Evolutionary conservation across 2,329 filamentous ascomycete genomes (phyloP).

Genomic region (Fusarium sp.): DNA sequence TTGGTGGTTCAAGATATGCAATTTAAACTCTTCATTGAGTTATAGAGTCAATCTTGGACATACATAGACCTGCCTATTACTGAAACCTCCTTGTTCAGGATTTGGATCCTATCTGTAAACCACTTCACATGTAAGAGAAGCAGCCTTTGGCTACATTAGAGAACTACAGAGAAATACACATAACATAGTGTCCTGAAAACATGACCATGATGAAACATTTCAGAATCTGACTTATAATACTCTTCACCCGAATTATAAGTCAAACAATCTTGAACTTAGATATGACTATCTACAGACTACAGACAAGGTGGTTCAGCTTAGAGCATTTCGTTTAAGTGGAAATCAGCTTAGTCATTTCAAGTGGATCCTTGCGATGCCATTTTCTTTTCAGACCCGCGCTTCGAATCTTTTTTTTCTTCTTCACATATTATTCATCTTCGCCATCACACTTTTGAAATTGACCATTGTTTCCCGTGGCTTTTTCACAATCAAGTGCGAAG

Average conservation of each 20-base stretch:
- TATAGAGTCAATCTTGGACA: too few species aligned
- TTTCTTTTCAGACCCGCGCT: constrained; percentile 16
- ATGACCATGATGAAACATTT: background rate
- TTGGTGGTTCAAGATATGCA: too few species aligned
- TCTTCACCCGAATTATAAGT: background rate
- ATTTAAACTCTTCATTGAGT: too few species aligned
- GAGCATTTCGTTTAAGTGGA: background rate
- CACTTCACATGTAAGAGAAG: background rate
- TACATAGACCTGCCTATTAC: background rate
- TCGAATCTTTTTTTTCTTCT: constrained; percentile 45
- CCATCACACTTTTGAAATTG: constrained; percentile 51
- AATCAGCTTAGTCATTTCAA: constrained; percentile 40
- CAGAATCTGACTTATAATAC: background rate
- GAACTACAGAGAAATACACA: background rate
- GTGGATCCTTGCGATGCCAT: constrained; percentile 25
- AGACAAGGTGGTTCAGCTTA: background rate
- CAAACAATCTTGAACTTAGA: background rate
- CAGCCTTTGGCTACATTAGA: background rate
- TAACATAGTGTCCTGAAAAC: background rate
- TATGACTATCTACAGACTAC: too few species aligned
- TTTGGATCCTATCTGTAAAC: background rate
- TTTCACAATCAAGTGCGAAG: constrained; percentile 62
- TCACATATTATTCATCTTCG: constrained; percentile 60
- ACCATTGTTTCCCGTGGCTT: constrained; percentile 51
- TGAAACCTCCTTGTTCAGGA: background rate